Base-by-base conservation (phyloP, 495 filamentous ascomycete species). In the Lepidopterella palustris region DNA sequence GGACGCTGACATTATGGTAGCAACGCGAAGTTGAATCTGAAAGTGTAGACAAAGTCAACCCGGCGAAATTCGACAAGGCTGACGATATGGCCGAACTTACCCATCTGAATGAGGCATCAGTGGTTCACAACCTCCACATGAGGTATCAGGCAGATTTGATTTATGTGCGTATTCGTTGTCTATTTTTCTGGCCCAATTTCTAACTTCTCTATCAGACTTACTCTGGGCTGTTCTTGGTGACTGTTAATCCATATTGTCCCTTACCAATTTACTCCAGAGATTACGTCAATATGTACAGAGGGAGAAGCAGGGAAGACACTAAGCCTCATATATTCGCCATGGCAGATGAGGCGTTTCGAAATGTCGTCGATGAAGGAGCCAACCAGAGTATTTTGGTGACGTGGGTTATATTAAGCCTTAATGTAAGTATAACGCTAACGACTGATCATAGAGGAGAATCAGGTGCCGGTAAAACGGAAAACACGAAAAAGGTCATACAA, bases 401-500 rank as follows among this genome's bases (percentile, higher is more conserved):
- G 78, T 84, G 68, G 70, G 80, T 76, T 28, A 13, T 39, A 2
- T 6, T 18, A n/a, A 29, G 11, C 27, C 29, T 18, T 11, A 42
- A 42, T 15, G 13, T 4, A 42, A 42, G 35, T 18, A 42, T 3
- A 42, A 15, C 3, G 35, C 35, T 42, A 42, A 42, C 35, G 45
- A 70, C 53, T 47, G 26, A n/a, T 4, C 18, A 18, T 53, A 84
- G 81, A 28, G 95, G 95, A 71, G 95, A 99, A 74, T 99, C 95
- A 21, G 95, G 95, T 62, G 95, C 95, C 26, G 95, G 95, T 62
- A 99, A 99, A 74, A 99, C 95, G 0, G 95, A 99, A 71, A 99
- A 99, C 64, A 99, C 95, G 2, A 99, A 99, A 70, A 99, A 99
- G 73, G 95, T 99, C 51, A 99, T 99, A 55, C 95, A 99, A 62